Evolutionary conservation across 164 flowering plant genomes (phyloP).

Genomic region (Tinospora cordifolia): DNA sequence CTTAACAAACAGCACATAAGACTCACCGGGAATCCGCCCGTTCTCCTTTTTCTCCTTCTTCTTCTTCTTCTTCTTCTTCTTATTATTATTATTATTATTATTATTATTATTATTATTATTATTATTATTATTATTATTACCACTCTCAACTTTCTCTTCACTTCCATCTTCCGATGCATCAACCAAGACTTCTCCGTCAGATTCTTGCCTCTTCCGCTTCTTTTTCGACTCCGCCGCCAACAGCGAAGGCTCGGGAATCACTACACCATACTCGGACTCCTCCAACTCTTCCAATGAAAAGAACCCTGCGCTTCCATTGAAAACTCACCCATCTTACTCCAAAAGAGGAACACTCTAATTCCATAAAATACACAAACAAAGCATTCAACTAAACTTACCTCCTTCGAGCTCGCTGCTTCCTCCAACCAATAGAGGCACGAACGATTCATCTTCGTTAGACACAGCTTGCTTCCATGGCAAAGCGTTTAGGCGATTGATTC

Average conservation of each 20-base stretch:
- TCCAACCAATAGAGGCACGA: constrained; percentile 24
- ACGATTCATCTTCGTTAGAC: constrained; percentile 41
- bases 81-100: too few relatives aligned
- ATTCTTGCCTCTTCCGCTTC: constrained; percentile 21
- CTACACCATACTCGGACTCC: constrained; percentile 51
- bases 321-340: neutral
- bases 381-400: constrained; percentile 27
- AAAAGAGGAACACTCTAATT: neutral
- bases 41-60: constrained; percentile 28
- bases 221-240: constrained; percentile 9
- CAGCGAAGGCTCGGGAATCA: constrained; percentile 18
- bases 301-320: constrained; percentile 45
- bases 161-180: constrained; percentile 8
- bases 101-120: too few relatives aligned
- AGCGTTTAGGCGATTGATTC: constrained; percentile 29
- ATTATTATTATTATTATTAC: too few relatives aligned
- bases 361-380: neutral
- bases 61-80: constrained; percentile 32
- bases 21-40: constrained; percentile 23
- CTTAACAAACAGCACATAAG: neutral
- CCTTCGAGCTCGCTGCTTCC: constrained; percentile 64
- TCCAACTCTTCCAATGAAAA: constrained; percentile 87
- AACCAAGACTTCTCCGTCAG: constrained; percentile 10
- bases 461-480: constrained; percentile 57
- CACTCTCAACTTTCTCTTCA: constrained; percentile 20